Evolutionary conservation across 768 basidiomycete species (phyloP), one percentile per base, ranked within the genome.

Genomic region (Gloeopeniophorella convolvens): DNA sequence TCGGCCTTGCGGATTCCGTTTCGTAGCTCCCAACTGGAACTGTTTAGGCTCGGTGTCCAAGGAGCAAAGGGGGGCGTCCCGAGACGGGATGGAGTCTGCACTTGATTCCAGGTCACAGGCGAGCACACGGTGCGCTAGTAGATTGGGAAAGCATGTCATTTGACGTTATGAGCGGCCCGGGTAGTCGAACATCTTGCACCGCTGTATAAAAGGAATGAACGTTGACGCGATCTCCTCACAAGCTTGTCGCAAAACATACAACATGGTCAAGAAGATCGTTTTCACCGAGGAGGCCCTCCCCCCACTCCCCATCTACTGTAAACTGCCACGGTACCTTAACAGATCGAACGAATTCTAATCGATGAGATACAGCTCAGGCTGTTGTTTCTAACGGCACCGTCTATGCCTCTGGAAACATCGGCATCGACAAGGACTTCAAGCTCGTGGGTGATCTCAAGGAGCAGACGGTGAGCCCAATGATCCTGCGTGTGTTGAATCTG

Each of bases 391-490:
- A 57, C 15, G 62, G 65, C 10, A 62, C 48, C 7, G 61, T 72
- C 11, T 73, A 72, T n/a, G 65, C 69, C 21, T 73, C 71, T 9
- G 71, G 72, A 1, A 71, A 62, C 56, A 63, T 73, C 41, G 72
- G 72, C 15, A 65, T 60, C 42, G 58, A 64, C 32, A 35, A 37
- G 1, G 67, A 72, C 8, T 50, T 57, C 47, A 55, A 57, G 48
- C 56, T 74, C 40, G 59, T 67, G 35, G 72, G 71, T 3, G 72
- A 69, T 2, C 50, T 74, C 15, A 58, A 66, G 35, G 59, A 42
- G 0, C 72, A 74, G 56, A 67, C 65, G 5, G 73, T 74, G 54
- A 36, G 72, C 58, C 4, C 8, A 21, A 21, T 3, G 24, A 15
- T 33, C 3, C 18, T 31, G 45, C 13, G 16, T 5, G n/a, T 6